Base-by-base conservation (phyloP, 2,329 filamentous ascomycete species). In the Dothideomycetes sp. region DNA sequence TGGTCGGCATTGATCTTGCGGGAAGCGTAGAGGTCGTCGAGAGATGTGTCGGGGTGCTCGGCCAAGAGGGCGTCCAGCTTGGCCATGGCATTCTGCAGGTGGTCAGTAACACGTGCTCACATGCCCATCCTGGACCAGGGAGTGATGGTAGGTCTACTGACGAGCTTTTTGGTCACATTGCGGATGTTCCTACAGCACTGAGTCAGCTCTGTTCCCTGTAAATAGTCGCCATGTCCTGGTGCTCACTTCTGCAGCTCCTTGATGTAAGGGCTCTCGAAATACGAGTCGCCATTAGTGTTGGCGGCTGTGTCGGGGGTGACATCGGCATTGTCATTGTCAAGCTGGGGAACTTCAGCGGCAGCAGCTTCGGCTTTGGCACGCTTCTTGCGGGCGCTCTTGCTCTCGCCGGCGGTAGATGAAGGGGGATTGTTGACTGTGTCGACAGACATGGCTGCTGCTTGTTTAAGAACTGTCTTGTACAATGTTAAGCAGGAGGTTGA, bases 111-210 rank as follows among this genome's bases (percentile, higher is more conserved):
- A n/a, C 23, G 35, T 39, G 35, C 23, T 31, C 22, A 27, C 28
- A 12, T 31, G 3, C 24, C 12, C 10, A 7, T 22, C 4, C 15
- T 27, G n/a, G 15, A 28, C 7, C 9, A 6, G 31, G 5, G 18
- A 10, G n/a, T 15, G 10, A 44, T 39, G 38, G 9, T 11, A 3
- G 22, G 18, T 39, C 13, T 19, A 69, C 83, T 68, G 66, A 94
- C 85, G 55, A 96, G 80, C 68, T 95, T 95, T 76, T 95, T 96
- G 70, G 80, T 83, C 56, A 91, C 69, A 63, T 91, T 94, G 58
- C 89, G 87, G 54, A 95, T 84, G 63, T 78, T 86, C 73, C 87
- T 94, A 46, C 30, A 47, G 37, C n/a, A 10, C 10, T 33, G 11
- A 15, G 45, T 52, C 45, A 53, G 49, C 32, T 30, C 43, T 32